A percentile compares a stretch with the other conserved stretches of the same genome.
phyloP scores from a whole-genome alignment of 164 flowering plant species.

The Warburgia ugandensis region DNA sequence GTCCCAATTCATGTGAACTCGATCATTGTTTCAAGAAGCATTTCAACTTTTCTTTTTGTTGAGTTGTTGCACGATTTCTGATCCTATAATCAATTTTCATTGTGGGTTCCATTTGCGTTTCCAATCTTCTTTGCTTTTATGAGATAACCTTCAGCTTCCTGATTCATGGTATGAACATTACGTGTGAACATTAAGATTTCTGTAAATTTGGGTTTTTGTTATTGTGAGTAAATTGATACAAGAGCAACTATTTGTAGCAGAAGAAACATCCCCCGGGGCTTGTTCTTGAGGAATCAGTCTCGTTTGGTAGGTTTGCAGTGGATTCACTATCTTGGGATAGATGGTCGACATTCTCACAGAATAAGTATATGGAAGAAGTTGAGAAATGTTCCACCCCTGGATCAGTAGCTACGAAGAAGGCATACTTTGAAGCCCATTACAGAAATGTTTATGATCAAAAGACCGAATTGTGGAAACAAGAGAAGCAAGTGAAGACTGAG shows the following conservation, averaged over 20 bases:
- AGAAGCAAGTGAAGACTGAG: conserved; percentile 20
- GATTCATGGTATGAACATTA: conserved; percentile 12
- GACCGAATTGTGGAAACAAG: conserved; percentile 53
- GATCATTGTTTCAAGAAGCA: too few species aligned
- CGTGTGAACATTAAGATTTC: conserved; percentile 5
- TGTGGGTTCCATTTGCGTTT: conserved; percentile 2
- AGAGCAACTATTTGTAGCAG: conserved; percentile 21
- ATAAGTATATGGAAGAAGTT: conserved; percentile 89
- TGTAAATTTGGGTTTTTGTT: not conserved
- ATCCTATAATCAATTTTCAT: not conserved
- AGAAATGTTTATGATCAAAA: conserved; percentile 66
- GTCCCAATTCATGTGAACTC: too few species aligned
- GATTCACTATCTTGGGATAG: conserved; percentile 79
- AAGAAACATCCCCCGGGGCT: conserved; percentile 25
- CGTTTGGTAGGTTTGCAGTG: conserved; percentile 73
- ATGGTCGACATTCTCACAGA: conserved; percentile 87
- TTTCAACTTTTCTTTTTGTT: too few species aligned
- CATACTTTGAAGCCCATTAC: conserved; percentile 90
- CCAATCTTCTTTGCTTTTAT: not conserved
- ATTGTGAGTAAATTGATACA: not conserved
- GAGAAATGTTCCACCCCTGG: conserved; percentile 87
- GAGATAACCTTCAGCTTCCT: not conserved
- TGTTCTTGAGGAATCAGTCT: conserved; percentile 50
- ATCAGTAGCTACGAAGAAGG: conserved; percentile 80
- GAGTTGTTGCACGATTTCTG: not conserved